A percentile compares a stretch with the other conserved stretches of the same genome.
Evolutionary conservation across 495 filamentous ascomycete genomes (phyloP).

Genomic region (Ascodesmis nigricans): DNA sequence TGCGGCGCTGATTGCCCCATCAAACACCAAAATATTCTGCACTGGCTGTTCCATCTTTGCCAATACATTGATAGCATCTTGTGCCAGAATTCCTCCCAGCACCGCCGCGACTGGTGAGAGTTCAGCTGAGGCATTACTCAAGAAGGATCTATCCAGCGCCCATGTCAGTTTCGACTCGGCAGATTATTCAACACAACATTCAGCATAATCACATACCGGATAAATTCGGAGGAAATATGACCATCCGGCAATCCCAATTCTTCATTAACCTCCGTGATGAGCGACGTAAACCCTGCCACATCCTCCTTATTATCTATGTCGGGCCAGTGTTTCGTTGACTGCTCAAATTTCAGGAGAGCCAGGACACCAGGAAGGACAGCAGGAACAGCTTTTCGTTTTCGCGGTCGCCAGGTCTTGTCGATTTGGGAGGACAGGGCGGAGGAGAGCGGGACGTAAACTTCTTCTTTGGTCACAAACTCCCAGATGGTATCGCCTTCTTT

Average conservation of each 20-base stretch:
- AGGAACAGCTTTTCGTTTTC: constrained; percentile 36
- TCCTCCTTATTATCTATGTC: constrained; percentile 10
- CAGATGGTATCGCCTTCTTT: constrained; percentile 49
- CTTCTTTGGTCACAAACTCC: constrained; percentile 81
- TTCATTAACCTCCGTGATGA: constrained; percentile 53
- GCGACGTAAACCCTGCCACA: constrained; percentile 35
- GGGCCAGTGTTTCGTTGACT: constrained; percentile 6
- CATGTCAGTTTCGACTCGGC: too few relatives aligned
- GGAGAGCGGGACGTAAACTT: constrained; percentile 40
- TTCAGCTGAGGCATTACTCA: constrained; percentile 29
- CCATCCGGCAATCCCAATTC: constrained; percentile 54
- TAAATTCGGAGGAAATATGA: constrained; percentile 51
- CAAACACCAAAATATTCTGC: constrained; percentile 84
- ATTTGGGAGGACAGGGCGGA: constrained; percentile 29
- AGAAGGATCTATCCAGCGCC: constrained; percentile 16
- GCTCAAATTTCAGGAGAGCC: constrained; percentile 22
- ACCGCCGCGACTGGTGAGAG: constrained; percentile 75
- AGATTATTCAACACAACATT: not conserved
- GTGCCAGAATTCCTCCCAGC: constrained; percentile 69
- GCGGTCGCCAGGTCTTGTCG: constrained; percentile 27
- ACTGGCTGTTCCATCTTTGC: constrained; percentile 76
- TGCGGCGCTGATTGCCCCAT: constrained; percentile 55
- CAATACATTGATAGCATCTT: constrained; percentile 93
- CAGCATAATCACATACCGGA: constrained; percentile 21
- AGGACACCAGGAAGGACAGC: constrained; percentile 17